Base-by-base conservation (phyloP, 208 protist species). In the Porcisia hertigi region DNA sequence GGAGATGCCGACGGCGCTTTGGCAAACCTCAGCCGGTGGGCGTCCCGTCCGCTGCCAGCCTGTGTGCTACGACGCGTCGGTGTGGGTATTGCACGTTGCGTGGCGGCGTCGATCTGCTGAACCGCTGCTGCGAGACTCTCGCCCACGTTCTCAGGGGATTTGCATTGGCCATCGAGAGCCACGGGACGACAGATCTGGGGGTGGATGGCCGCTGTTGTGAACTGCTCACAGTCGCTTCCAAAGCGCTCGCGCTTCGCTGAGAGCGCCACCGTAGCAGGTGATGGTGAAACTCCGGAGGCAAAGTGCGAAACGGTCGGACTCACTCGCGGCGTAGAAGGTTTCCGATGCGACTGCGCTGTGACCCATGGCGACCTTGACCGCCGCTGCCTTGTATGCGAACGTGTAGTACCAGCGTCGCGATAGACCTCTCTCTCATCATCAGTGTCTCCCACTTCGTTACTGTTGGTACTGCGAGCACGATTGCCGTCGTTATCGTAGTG, bases 81-180 rank as follows among this genome's bases (percentile, higher is more conserved):
- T 57, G 72, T 77, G 18, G 30, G 7, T 36, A 52, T 34, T 20
- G 57, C 25, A 0, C 58, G 58, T 43, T 73, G 54, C 59, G 72
- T 66, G 36, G 67, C 77, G 9, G 72, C 72, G 20, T 77, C 77
- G 20, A 82, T 77, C 45, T 77, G 71, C 49, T 47, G 77, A 41
- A 82, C 72, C 20, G 77, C 77, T 16, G n/a, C 72, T 23, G 66
- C 65, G 30, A 82, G 55, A 23, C 57, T 70, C 4, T 70, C 49
- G 72, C 65, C 54, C 12, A 69, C 47, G 62, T 69, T 47, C 2
- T 47, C 53, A 12, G 55, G 36, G 65, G 23, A 18, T 30, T 52
- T 25, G 49, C 30, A 18, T 6, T 12, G 39, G 11, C 52, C 65
- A 1, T 49, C 43, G 39, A 63, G 69, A 34, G 53, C 63, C 1